phyloP scores from a whole-genome alignment of 1,284 basidiomycete species.

The Sanguinoderma infundibulare region DNA sequence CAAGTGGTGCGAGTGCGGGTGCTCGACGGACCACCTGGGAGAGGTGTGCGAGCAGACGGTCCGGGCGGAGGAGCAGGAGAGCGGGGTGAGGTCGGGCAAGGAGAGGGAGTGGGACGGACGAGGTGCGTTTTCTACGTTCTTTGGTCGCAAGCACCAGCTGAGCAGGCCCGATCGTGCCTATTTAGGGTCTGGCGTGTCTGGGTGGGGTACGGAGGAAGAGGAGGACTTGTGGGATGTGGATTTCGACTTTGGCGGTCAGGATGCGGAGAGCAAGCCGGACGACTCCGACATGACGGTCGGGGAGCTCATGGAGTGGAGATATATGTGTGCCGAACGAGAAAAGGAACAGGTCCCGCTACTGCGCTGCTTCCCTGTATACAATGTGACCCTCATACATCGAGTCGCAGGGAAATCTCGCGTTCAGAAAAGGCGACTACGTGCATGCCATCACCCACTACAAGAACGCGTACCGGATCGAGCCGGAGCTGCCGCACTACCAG shows the following conservation, averaged over 20 bases:
- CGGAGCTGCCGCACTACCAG: conserved; percentile 72
- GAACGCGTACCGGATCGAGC: conserved; percentile 61
- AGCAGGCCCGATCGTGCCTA: no score
- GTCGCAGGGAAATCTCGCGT: conserved; percentile 63
- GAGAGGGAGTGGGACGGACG: conserved; percentile 73
- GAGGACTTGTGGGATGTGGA: conserved; percentile 75
- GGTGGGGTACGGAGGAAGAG: conserved; percentile 72
- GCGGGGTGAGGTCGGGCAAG: conserved; percentile 58
- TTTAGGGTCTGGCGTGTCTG: conserved; percentile 60
- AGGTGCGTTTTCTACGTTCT: conserved; percentile 38
- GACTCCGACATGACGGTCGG: conserved; percentile 64
- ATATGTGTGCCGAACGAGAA: conserved; percentile 65
- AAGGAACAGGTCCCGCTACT: conserved; percentile 57
- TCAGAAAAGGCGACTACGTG: conserved; percentile 60
- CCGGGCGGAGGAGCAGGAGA: conserved; percentile 64
- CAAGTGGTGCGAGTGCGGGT: conserved; percentile 79
- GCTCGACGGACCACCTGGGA: conserved; percentile 73
- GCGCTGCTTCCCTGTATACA: background rate
- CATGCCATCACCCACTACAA: conserved; percentile 61
- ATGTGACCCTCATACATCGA: conserved; percentile 7
- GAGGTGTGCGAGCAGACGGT: conserved; percentile 75
- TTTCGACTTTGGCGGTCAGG: conserved; percentile 59
- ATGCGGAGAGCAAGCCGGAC: conserved; percentile 44
- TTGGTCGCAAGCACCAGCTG: no score
- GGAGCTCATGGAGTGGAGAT: conserved; percentile 73